phyloP scores from a whole-genome alignment of 129 eudicot species.

The Helianthus annuus region HanXRQr2.0-SUNRISE NC_035439.2:139396137-139396636 shows the following conservation, averaged over 20 bases:
- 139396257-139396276: neutral
- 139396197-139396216: neutral
- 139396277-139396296: neutral
- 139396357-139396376: neutral
- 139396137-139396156: too few relatives aligned
- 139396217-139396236: neutral
- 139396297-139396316: conserved; percentile 14
- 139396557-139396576: conserved; percentile 40
- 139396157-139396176: conserved; percentile 11
- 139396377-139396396: neutral
- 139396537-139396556: conserved; percentile 26
- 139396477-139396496: conserved; percentile 7
- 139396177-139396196: neutral
- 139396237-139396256: neutral
- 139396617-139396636: conserved; percentile 38
- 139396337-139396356: conserved; percentile 11
- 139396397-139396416: neutral
- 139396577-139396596: conserved; percentile 33
- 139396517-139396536: conserved; percentile 21
- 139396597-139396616: conserved; percentile 36
- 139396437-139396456: conserved; percentile 25
- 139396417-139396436: conserved; percentile 32
- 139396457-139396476: neutral
- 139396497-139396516: conserved; percentile 7
- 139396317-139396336: conserved; percentile 1